A percentile compares a stretch with the other conserved stretches of the same genome.
Conservation (phyloP, 371 early-diverging fungal species). For the Lichtheimia ramosa region DNA sequence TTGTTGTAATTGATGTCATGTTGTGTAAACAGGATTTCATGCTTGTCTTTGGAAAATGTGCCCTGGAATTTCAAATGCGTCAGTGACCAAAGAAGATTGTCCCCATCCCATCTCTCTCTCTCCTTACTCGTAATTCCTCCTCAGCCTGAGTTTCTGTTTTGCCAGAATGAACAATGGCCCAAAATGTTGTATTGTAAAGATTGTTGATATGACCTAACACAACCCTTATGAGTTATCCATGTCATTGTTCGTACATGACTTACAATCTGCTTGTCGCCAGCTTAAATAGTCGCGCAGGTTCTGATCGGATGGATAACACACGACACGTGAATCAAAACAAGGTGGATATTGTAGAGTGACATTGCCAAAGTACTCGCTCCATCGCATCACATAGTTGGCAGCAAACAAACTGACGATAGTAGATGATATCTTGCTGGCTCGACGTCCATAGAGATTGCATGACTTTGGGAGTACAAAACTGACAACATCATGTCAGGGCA, state of each 20-base stretch:
- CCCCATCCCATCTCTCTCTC: not conserved
- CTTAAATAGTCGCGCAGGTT: conserved; percentile 88
- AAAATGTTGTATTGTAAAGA: conserved; percentile 92
- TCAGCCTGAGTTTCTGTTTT: conserved; percentile 71
- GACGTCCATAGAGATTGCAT: conserved; percentile 75
- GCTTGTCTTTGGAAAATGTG: conserved; percentile 83
- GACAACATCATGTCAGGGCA: no score
- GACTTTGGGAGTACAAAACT: conserved; percentile 75
- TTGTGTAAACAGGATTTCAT: conserved; percentile 84
- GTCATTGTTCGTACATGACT: conserved; percentile 1
- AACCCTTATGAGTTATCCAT: not conserved
- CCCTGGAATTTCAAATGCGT: conserved; percentile 46
- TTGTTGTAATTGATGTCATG: conserved; percentile 90
- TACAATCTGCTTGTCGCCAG: conserved; percentile 96
- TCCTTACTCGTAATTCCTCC: conserved; percentile 60
- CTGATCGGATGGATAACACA: conserved; percentile 81
- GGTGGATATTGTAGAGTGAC: conserved; percentile 76
- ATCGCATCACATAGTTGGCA: conserved; percentile 79
- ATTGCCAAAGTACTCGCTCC: conserved; percentile 75
- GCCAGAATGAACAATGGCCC: conserved; percentile 83
- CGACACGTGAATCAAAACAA: conserved; percentile 89
- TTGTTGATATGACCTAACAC: conserved; percentile 77
- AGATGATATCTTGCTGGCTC: conserved; percentile 86
- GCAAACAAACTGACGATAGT: conserved; percentile 87
- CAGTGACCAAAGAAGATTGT: not conserved